Percentiles rank a stretch among this genome's conserved stretches.
Conservation (phyloP, 1,284 basidiomycete species). For the Melampsora larici-populina region DNA sequence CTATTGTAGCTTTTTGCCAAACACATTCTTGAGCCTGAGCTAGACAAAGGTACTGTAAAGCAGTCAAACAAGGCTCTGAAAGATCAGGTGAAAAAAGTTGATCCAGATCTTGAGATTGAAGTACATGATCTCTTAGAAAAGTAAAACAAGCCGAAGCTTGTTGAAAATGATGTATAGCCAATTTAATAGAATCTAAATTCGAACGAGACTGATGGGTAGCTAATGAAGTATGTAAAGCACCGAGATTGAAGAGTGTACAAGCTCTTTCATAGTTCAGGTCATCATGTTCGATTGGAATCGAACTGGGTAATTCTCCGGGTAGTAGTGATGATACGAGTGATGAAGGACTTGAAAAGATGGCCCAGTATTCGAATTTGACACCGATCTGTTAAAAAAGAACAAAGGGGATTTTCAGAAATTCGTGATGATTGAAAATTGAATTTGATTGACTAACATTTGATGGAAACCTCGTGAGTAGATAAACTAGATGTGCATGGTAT, state of each 20-base stretch:
- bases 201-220: conserved; percentile 67
- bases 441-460: conserved; percentile 59
- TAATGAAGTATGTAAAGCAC: conserved; percentile 72
- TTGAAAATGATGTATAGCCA: conserved; percentile 58
- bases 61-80: conserved; percentile 55
- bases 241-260: conserved; percentile 75
- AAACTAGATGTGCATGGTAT: conserved; percentile 82
- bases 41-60: conserved; percentile 74
- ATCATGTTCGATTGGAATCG: conserved; percentile 62
- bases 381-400: conserved; percentile 62
- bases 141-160: conserved; percentile 37
- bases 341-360: conserved; percentile 63
- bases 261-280: conserved; percentile 76
- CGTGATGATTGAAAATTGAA: background rate
- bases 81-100: conserved; percentile 61
- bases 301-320: conserved; percentile 44
- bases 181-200: conserved; percentile 68
- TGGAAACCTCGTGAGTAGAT: conserved; percentile 70
- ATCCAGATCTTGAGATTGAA: background rate
- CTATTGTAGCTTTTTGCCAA: conserved; percentile 86
- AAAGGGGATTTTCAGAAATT: background rate
- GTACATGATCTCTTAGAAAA: conserved; percentile 11
- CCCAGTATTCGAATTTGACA: conserved; percentile 70
- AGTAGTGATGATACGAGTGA: conserved; percentile 44
- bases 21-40: conserved; percentile 96